Evolutionary conservation across 2,329 filamentous ascomycete genomes (phyloP).

Genomic region (Pseudogymnoascus sp.): DNA sequence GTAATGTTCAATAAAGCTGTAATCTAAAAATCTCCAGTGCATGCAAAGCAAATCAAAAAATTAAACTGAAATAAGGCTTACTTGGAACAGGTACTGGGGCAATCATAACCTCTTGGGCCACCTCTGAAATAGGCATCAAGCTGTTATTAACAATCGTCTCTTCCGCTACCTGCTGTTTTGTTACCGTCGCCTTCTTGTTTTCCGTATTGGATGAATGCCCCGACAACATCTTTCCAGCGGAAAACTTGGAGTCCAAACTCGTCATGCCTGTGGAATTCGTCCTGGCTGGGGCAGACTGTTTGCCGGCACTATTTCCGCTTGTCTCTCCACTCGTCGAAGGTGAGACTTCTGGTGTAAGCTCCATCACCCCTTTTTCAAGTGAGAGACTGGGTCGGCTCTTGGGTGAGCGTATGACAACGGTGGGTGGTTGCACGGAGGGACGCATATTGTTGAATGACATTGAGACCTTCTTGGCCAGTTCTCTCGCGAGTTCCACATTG

Average conservation of each 20-base stretch:
- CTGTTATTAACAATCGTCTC: conserved; percentile 16
- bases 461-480: conserved; percentile 31
- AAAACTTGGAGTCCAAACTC: conserved; percentile 36
- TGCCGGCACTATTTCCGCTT: conserved; percentile 19
- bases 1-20: not conserved
- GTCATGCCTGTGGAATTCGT: conserved; percentile 27
- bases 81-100: conserved; percentile 24
- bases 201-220: conserved; percentile 26
- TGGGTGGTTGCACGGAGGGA: conserved; percentile 29
- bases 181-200: conserved; percentile 10
- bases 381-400: conserved; percentile 34
- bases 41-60: not conserved
- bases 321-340: conserved; percentile 23
- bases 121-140: conserved; percentile 25
- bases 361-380: conserved; percentile 26
- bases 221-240: conserved; percentile 22
- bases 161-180: conserved; percentile 20
- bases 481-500: conserved; percentile 6
- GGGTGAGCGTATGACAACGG: conserved; percentile 36
- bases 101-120: conserved; percentile 14
- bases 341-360: conserved; percentile 20
- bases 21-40: no score
- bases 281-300: conserved; percentile 24
- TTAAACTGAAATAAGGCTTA: conserved; percentile 13
- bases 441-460: conserved; percentile 33